Evolutionary conservation across 1,284 basidiomycete species (phyloP).

Genomic region (Retiboletus flavoniger): DNA sequence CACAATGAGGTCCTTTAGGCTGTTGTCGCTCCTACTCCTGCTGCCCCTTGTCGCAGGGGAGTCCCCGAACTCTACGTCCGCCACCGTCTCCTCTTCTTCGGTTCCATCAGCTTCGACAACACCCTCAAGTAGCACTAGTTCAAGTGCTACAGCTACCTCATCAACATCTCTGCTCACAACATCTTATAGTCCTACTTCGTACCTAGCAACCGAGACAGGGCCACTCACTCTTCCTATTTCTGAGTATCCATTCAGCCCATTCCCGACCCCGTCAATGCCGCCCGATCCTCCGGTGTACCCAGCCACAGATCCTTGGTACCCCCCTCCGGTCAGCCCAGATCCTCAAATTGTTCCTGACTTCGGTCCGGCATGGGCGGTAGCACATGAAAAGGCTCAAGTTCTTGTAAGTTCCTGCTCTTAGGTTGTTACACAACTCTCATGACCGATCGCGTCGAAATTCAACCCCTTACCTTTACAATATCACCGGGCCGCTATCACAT

Average conservation of each 20-base stretch:
- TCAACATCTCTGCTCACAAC: constrained; percentile 3
- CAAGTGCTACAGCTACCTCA: not conserved
- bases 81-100: not conserved
- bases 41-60: not conserved
- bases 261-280: constrained; percentile 14
- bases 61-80: not conserved
- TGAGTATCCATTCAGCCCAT: constrained; percentile 17
- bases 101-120: not conserved
- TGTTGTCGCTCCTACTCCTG: constrained; percentile 1
- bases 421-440: not conserved
- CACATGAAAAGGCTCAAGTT: constrained; percentile 37
- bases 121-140: not conserved
- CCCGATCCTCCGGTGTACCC: constrained; percentile 17
- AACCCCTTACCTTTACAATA: not conserved
- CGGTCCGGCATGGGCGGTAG: constrained; percentile 37
- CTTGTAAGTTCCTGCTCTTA: constrained; percentile 16
- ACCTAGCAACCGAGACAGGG: constrained; percentile 22
- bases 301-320: constrained; percentile 17
- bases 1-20: not conserved
- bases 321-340: constrained; percentile 19
- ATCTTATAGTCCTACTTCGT: constrained; percentile 7
- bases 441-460: not conserved
- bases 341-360: constrained; percentile 39
- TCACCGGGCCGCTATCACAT: not conserved
- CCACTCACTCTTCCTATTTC: constrained; percentile 23